Evolutionary conservation across 345 rosid genomes (phyloP), one percentile per base, ranked within the genome.

Genomic region (Gossypium thurberi): DNA sequence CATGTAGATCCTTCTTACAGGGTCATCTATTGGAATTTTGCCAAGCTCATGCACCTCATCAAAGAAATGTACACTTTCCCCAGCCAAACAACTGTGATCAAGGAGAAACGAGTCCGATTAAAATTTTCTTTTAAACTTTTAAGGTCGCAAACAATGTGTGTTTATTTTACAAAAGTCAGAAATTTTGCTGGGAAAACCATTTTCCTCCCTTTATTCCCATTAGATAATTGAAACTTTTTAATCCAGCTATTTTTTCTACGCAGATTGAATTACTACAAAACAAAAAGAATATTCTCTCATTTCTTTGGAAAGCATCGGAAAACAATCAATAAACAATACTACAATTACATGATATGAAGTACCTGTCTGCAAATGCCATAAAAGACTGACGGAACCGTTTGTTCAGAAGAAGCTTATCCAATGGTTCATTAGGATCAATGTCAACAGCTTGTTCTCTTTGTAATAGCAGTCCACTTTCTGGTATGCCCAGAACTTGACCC

Each of bases 311-410:
- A 53, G 6, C 43, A 9, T 52, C 1, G 46, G 46, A 5, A 64
- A 64, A 42, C 50, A 64, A 43, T 18, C 13, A 0, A 64, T 3
- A 8, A 18, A 10, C 8, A 43, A 71, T 43, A 65, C 5, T n/a
- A 21, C 20, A 43, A 44, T 1, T 0, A 4, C 14, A 3, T 12
- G 37, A 33, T 33, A 33, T 8, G 63, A 47, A 75, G 74, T 63
- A 94, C 98, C 97, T 94, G 78, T 91, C 97, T 1, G 97, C 98
- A 47, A 94, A 94, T 50, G 86, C 96, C 94, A 90, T 87, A 80
- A 94, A 88, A 7, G 98, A 94, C 60, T 84, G 84, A n/a, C 93
- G 95, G 64, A 94, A 94, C 72, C 79, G 86, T 87, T 84, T 90
- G 77, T 90, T 81, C n/a, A 70, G 81, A 79, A 94, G 98, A 81